Percentiles rank a stretch among this genome's conserved stretches.
phyloP scores from a whole-genome alignment of 140 eudicot genomes.

The Bidens hawaiensis region DNA sequence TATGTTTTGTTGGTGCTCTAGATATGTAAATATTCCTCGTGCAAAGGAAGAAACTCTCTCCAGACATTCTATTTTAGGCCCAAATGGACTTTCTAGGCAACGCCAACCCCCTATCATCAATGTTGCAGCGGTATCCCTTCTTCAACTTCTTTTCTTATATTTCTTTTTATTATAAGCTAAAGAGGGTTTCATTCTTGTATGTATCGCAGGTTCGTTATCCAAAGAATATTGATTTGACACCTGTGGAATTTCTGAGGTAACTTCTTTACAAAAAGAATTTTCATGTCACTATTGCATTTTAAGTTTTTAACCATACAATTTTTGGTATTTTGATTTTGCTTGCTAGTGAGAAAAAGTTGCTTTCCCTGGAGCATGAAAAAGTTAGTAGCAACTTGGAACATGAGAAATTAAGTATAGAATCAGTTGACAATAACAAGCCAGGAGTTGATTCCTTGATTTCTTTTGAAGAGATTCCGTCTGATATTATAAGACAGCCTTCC shows the following conservation, averaged over 20 bases:
- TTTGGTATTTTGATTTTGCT: slow-evolving; percentile 22
- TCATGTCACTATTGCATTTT: neutral
- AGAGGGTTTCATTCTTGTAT: neutral
- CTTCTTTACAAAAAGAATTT: slow-evolving; percentile 10
- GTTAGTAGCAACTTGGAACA: slow-evolving; percentile 31
- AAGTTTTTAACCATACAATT: neutral
- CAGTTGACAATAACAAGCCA: slow-evolving; percentile 28
- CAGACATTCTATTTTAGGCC: slow-evolving; percentile 91
- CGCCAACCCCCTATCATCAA: slow-evolving; percentile 67
- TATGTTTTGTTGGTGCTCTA: slow-evolving; percentile 26
- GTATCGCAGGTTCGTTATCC: slow-evolving; percentile 72
- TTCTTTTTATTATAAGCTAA: neutral
- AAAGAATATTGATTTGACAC: slow-evolving; percentile 65
- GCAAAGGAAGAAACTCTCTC: slow-evolving; percentile 91
- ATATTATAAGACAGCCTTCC: slow-evolving; percentile 73
- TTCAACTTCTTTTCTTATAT: neutral
- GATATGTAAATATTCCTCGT: slow-evolving; percentile 64
- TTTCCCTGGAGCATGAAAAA: slow-evolving; percentile 43
- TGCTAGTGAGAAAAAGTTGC: slow-evolving; percentile 44
- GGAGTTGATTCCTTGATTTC: slow-evolving; percentile 61
- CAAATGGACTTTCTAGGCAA: slow-evolving; percentile 86
- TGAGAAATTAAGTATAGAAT: slow-evolving; percentile 33
- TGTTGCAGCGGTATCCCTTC: slow-evolving; percentile 55
- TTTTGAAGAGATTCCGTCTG: slow-evolving; percentile 59
- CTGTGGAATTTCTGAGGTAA: slow-evolving; percentile 79